Percentiles rank a stretch among this genome's conserved stretches.
Evolutionary conservation across 2,329 filamentous ascomycete genomes (phyloP).

Genomic region (Tolypocladium paradoxum): DNA sequence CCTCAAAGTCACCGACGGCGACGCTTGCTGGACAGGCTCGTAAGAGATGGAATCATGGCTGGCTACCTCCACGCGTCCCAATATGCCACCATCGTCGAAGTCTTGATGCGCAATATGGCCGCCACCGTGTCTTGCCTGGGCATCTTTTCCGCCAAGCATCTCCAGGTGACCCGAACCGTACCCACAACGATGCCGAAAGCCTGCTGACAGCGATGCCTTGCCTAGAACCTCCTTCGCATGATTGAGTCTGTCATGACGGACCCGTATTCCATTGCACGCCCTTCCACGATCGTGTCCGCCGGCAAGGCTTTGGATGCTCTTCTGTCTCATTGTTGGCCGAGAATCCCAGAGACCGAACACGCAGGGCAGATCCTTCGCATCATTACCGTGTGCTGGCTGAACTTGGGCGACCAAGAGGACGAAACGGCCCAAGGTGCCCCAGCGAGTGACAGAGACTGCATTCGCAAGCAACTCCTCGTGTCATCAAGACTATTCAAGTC

Average conservation of each 20-base stretch:
- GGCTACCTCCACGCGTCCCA: conserved; percentile 48
- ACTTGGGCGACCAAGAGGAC: conserved; percentile 28
- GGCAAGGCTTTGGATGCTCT: conserved; percentile 43
- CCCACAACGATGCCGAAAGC: background rate
- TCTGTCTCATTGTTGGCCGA: conserved; percentile 57
- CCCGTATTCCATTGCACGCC: conserved; percentile 50
- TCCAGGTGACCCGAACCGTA: conserved; percentile 37
- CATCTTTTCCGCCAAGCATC: conserved; percentile 54
- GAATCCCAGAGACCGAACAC: conserved; percentile 44
- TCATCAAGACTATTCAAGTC: conserved; percentile 11
- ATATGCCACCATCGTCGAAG: conserved; percentile 43
- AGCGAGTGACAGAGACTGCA: background rate
- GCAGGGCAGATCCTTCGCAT: conserved; percentile 53
- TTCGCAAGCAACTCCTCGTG: conserved; percentile 8
- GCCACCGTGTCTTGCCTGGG: conserved; percentile 45
- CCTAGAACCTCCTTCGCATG: conserved; percentile 55
- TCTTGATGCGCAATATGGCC: conserved; percentile 41
- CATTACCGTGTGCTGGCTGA: conserved; percentile 52
- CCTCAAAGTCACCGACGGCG: conserved; percentile 15
- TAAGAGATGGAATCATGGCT: conserved; percentile 45
- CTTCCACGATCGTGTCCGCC: conserved; percentile 41
- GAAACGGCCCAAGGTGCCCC: background rate
- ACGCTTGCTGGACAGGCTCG: conserved; percentile 38
- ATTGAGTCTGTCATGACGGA: conserved; percentile 55
- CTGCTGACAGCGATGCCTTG: conserved; percentile 4